A percentile compares a stretch with the other conserved stretches of the same genome.
Evolutionary conservation across 1,139 yeast genomes (phyloP).

Genomic region (Trichomonascaceae sp.): DNA sequence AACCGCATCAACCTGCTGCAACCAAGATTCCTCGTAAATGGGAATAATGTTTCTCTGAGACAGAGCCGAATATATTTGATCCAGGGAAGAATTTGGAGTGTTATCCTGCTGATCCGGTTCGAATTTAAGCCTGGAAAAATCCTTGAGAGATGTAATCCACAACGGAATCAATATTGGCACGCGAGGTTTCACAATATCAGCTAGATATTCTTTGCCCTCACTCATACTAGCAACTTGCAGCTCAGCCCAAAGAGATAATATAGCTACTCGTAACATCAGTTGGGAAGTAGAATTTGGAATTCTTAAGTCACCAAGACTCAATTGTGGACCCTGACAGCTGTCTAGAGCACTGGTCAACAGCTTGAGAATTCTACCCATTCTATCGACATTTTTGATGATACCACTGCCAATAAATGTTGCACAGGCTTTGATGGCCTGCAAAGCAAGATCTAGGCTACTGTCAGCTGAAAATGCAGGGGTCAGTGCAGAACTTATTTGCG

Average conservation of each 20-base stretch:
- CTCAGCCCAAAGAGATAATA: conserved; percentile 86
- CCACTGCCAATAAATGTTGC: conserved; percentile 67
- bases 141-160: conserved; percentile 74
- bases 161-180: conserved; percentile 58
- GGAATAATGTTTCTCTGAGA: conserved; percentile 34
- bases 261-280: conserved; percentile 60
- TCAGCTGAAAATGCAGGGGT: conserved; percentile 81
- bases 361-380: conserved; percentile 56
- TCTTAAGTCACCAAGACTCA: conserved; percentile 42
- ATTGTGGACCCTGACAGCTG: conserved; percentile 37
- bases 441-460: conserved; percentile 67
- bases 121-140: conserved; percentile 64
- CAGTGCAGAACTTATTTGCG: conserved; percentile 85
- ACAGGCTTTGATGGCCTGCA: conserved; percentile 71
- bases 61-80: conserved; percentile 31
- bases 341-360: conserved; percentile 65
- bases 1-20: conserved; percentile 70
- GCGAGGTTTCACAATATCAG: conserved; percentile 52
- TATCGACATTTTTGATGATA: conserved; percentile 42
- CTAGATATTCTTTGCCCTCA: conserved; percentile 33
- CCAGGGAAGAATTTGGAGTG: conserved; percentile 26
- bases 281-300: conserved; percentile 38
- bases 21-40: conserved; percentile 65
- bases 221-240: conserved; percentile 47
- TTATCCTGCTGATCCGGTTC: conserved; percentile 40